Evolutionary conservation across 1,284 basidiomycete genomes (phyloP), one percentile per base, ranked within the genome.

Genomic region (Malassezia sympodialis): DNA sequence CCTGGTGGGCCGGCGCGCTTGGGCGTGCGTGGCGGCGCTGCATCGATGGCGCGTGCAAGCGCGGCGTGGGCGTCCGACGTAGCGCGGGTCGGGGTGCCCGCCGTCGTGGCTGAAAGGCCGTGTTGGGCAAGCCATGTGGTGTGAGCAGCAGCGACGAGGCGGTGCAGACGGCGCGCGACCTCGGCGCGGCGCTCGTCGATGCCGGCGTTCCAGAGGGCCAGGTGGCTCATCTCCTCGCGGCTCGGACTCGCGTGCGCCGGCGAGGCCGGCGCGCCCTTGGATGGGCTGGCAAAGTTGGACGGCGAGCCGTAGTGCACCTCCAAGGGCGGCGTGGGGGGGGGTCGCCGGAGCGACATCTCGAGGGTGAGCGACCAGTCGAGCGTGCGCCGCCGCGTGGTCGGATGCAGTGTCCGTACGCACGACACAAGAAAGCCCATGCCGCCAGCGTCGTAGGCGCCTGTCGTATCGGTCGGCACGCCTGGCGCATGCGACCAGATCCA

Each of bases 161-260:
- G 54, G 15, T 61, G 41, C 39, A 73, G 40, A 17, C 69, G 51
- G 23, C 60, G 49, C 0, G 51, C 48, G 3, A 73, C 60, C 32
- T 69, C 67, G 3, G 59, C 53, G 35, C 69, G 70, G 8, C 70
- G 51, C 37, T 58, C 62, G 17, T 71, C 70, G 24, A 69, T 27
- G 1, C 70, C 70, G 26, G 65, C 67, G 56, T 69, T 71, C 70
- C 70, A 73, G 41, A 69, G 49, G 6, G 70, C 70, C 1, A 72
- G 56, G 3, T 69, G 52, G 30, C 62, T 66, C 69, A 70, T 69
- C 10, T 60, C 61, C 10, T 56, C 54, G 8, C 54, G 43, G 1
- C 17, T 23, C 5, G 49, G 17, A 2, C 32, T 28, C 1, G 35
- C 21, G 21, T 14, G 30, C 6, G 2, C 8, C 3, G 45, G 52